phyloP scores from a whole-genome alignment of 164 flowering plant species.

The Akebia trifoliata region DNA sequence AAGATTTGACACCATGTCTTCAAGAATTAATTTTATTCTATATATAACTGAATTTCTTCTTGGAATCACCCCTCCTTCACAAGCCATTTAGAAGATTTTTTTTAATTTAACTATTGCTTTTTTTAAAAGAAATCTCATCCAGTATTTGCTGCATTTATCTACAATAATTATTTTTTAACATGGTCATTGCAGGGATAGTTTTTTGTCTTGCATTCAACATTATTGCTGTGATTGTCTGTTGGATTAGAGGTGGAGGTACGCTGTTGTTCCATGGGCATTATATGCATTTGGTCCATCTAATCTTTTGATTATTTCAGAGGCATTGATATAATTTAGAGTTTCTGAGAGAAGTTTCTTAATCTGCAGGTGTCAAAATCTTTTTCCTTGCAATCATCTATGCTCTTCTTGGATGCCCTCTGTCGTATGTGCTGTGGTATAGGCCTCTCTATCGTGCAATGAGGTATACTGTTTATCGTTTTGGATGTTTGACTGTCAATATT shows the following conservation, averaged over 20 bases:
- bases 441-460: slow-evolving; percentile 97
- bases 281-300: not conserved
- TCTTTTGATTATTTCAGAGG: not conserved
- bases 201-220: slow-evolving; percentile 83
- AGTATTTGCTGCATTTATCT: too few relatives aligned
- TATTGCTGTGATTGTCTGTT: slow-evolving; percentile 72
- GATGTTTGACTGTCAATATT: not conserved
- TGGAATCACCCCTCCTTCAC: not conserved
- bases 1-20: not conserved
- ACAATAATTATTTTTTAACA: too few relatives aligned
- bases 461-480: slow-evolving; percentile 24
- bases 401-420: slow-evolving; percentile 76
- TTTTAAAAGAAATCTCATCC: too few relatives aligned
- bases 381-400: slow-evolving; percentile 88
- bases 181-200: slow-evolving; percentile 86
- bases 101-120: not conserved
- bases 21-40: not conserved
- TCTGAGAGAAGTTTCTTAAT: slow-evolving; percentile 17
- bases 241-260: slow-evolving; percentile 92
- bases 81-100: not conserved
- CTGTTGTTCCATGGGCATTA: slow-evolving; percentile 4
- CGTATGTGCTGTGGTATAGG: slow-evolving; percentile 95
- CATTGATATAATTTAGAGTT: slow-evolving; percentile 1
- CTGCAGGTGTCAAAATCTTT: slow-evolving; percentile 85
- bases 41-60: not conserved